phyloP scores from a whole-genome alignment of 208 protist species.

The Polymyxa betae region DNA sequence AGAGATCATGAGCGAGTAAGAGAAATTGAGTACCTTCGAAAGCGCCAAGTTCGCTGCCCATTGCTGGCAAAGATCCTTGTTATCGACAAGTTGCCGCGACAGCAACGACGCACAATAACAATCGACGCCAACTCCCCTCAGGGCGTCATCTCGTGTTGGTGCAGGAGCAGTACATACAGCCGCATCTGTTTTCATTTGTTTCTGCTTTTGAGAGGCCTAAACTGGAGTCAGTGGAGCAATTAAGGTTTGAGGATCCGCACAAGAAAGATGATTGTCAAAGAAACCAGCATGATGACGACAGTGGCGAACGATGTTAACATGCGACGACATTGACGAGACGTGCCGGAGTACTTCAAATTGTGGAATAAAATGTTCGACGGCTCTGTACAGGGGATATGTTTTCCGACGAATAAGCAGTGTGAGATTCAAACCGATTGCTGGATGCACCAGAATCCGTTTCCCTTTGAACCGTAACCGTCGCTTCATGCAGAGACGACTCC shows the following conservation, averaged over 20 bases:
- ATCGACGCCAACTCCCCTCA: constrained; percentile 6
- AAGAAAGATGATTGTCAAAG: constrained; percentile 36
- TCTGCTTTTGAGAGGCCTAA: constrained; percentile 11
- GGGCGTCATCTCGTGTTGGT: neutral
- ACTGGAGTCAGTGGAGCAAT: neutral
- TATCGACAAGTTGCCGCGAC: neutral
- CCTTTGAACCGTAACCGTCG: neutral
- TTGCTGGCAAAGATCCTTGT: neutral
- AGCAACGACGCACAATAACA: constrained; percentile 43
- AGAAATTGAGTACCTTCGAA: neutral
- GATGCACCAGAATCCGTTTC: neutral
- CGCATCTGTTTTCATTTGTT: neutral
- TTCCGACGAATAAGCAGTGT: neutral
- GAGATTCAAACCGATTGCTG: neutral
- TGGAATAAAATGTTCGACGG: constrained; percentile 49
- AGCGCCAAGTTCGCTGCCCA: neutral
- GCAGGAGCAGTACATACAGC: neutral
- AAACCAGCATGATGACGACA: constrained; percentile 19
- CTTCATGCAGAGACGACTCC: constrained; percentile 19
- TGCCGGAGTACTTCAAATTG: constrained; percentile 40
- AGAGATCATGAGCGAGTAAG: neutral
- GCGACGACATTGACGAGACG: neutral
- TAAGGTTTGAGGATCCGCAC: neutral
- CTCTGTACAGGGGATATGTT: neutral
- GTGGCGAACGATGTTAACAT: neutral